A percentile compares a stretch with the other conserved stretches of the same genome.
Evolutionary conservation across 2,329 filamentous ascomycete species (phyloP).

Genomic region (Neofusicoccum sp.): DNA sequence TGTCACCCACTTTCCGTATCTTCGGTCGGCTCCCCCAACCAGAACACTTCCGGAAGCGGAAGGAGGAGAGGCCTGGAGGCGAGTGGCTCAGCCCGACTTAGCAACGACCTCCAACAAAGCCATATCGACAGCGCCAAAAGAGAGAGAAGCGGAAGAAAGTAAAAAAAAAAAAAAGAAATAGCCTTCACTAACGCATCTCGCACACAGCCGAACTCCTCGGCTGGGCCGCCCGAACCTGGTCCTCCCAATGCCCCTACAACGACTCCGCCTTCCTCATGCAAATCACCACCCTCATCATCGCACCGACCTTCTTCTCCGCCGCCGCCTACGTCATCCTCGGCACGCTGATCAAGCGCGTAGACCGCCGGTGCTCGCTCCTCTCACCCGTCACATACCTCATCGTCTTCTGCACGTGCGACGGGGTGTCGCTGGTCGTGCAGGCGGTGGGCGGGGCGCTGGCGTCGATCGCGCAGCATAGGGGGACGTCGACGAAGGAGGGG

Average conservation of each 20-base stretch:
- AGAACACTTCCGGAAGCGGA: too few relatives aligned
- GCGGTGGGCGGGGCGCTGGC: slow-evolving; percentile 58
- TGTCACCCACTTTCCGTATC: too few relatives aligned
- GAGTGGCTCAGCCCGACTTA: too few relatives aligned
- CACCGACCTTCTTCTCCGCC: slow-evolving; percentile 53
- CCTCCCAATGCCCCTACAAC: slow-evolving; percentile 52
- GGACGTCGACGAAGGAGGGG: slow-evolving; percentile 48
- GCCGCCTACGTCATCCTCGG: slow-evolving; percentile 52
- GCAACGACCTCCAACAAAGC: too few relatives aligned
- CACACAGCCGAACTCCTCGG: slow-evolving; percentile 44
- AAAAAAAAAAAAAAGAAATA: neutral
- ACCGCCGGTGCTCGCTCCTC: slow-evolving; percentile 42
- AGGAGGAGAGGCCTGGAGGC: too few relatives aligned
- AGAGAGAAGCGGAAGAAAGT: neutral
- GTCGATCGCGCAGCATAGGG: slow-evolving; percentile 47
- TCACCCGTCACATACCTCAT: slow-evolving; percentile 46
- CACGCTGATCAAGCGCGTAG: slow-evolving; percentile 56
- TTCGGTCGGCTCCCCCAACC: too few relatives aligned
- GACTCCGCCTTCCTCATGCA: slow-evolving; percentile 52
- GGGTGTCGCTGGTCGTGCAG: slow-evolving; percentile 57
- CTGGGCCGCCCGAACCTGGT: slow-evolving; percentile 52
- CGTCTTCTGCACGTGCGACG: slow-evolving; percentile 59
- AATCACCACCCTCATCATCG: slow-evolving; percentile 46
- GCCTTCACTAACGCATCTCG: neutral
- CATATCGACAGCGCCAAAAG: neutral